Percentiles rank a stretch among this genome's conserved stretches.
Conservation (phyloP, 208 protist species). For the Porcisia deanei region DNA sequence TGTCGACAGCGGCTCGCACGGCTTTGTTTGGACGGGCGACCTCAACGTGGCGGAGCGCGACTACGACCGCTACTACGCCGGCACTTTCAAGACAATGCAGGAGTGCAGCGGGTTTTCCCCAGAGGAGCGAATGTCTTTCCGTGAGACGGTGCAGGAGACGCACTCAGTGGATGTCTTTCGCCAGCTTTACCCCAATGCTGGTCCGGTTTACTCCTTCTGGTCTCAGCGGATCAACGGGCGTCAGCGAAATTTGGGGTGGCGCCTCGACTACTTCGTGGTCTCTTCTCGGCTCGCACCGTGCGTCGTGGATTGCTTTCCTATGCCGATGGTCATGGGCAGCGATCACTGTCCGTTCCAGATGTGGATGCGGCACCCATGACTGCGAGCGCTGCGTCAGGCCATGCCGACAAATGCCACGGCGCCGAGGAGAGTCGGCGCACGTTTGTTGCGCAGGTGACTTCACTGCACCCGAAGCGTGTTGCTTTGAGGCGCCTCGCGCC, state of each 20-base stretch:
- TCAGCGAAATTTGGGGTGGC: conserved; percentile 84
- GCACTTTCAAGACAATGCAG: conserved; percentile 89
- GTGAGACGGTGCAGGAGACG: conserved; percentile 48
- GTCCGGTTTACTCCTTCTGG: conserved; percentile 90
- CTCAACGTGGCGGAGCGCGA: conserved; percentile 95
- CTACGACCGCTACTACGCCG: conserved; percentile 87
- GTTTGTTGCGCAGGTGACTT: neutral
- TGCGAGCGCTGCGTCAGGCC: conserved; percentile 33
- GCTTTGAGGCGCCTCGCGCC: neutral
- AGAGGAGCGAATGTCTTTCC: conserved; percentile 87
- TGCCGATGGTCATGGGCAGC: conserved; percentile 76
- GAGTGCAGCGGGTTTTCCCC: conserved; percentile 92
- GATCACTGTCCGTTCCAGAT: conserved; percentile 92
- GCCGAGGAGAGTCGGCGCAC: neutral
- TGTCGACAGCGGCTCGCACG: conserved; percentile 11
- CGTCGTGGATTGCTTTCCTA: conserved; percentile 85
- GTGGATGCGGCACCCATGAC: conserved; percentile 72
- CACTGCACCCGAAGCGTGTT: neutral
- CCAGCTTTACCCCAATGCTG: conserved; percentile 75
- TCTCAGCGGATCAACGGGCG: conserved; percentile 67
- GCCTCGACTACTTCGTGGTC: conserved; percentile 95
- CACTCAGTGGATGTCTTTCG: conserved; percentile 88
- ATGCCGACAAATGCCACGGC: conserved; percentile 14
- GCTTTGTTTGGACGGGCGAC: conserved; percentile 94
- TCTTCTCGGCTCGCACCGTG: conserved; percentile 48